These are phyloP conservation scores for Fragilariopsis cylindrus DNA, from an alignment of 108 stramenopile genomes.

Conservation along the genomic window DNA sequence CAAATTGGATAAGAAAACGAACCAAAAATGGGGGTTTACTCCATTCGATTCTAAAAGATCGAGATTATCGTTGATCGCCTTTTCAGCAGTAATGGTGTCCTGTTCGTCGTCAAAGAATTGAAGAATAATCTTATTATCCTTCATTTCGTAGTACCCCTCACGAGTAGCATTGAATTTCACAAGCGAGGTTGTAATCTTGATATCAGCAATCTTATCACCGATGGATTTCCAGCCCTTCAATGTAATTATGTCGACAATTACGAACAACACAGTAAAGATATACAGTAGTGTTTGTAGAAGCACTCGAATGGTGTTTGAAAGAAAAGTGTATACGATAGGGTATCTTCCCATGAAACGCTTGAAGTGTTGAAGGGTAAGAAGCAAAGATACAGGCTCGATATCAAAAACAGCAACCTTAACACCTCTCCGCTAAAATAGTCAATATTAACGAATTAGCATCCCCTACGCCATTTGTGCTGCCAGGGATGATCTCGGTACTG, in stretches of 20 bases:
- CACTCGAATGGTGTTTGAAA: conserved; percentile 4
- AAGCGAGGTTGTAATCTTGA: conserved; percentile 21
- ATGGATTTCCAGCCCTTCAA: not conserved
- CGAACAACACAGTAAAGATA: conserved; percentile 6
- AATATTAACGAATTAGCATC: not conserved
- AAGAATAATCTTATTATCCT: conserved; percentile 20
- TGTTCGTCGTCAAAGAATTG: conserved; percentile 34
- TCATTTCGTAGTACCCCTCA: conserved; percentile 36
- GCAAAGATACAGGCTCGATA: conserved; percentile 27
- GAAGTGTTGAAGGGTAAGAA: conserved; percentile 17
- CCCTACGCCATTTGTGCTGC: not conserved
- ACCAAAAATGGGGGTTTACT: conserved; percentile 9
- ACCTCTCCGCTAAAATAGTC: conserved; percentile 26
- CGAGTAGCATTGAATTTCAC: conserved; percentile 32
- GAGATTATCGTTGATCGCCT: conserved; percentile 23
- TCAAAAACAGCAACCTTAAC: conserved; percentile 12
- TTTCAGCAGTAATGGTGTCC: conserved; percentile 13
- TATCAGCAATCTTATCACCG: too few relatives aligned
- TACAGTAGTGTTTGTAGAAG: not conserved
- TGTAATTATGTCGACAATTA: not conserved
- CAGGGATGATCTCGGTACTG: not conserved
- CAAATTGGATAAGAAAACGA: conserved; percentile 5
- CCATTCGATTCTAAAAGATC: conserved; percentile 28
- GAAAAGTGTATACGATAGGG: conserved; percentile 4
- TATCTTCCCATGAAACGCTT: conserved; percentile 13